Conservation (phyloP, 1,139 yeast genomes). For the Wickerhamomyces sp. region DNA sequence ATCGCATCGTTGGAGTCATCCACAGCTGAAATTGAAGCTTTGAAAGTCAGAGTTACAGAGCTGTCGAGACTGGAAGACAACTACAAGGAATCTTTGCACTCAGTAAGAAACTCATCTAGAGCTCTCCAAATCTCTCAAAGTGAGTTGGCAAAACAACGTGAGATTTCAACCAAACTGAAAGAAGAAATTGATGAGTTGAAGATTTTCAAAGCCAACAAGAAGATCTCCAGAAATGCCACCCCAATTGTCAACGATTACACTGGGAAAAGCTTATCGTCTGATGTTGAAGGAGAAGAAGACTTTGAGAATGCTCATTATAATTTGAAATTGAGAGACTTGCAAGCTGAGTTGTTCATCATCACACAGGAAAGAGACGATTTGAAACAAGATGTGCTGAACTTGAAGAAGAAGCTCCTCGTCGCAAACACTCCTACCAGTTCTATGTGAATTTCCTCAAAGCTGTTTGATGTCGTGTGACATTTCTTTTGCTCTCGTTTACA, state of each 20-base stretch:
- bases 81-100: conserved; percentile 65
- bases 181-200: conserved; percentile 69
- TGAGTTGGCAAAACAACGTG: conserved; percentile 60
- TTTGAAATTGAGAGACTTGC: conserved; percentile 73
- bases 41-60: conserved; percentile 30
- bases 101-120: conserved; percentile 68
- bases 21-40: conserved; percentile 14
- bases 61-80: conserved; percentile 45
- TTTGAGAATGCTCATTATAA: conserved; percentile 64
- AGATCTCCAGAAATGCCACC: conserved; percentile 28
- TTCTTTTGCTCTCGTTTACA: too few relatives aligned
- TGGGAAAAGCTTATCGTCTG: conserved; percentile 9
- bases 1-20: conserved; percentile 4
- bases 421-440: conserved; percentile 13
- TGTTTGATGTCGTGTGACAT: too few relatives aligned
- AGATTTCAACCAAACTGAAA: conserved; percentile 47
- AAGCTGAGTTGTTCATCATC: conserved; percentile 76
- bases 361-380: conserved; percentile 82
- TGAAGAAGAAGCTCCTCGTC: conserved; percentile 52
- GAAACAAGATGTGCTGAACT: conserved; percentile 53
- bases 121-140: conserved; percentile 72
- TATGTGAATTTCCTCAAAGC: not conserved
- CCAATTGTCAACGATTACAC: conserved; percentile 28
- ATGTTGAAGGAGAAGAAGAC: conserved; percentile 41
- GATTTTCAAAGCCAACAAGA: conserved; percentile 37